Evolutionary conservation across 2,329 filamentous ascomycete genomes (phyloP).

Genomic region (Colletotrichum caudatum): DNA sequence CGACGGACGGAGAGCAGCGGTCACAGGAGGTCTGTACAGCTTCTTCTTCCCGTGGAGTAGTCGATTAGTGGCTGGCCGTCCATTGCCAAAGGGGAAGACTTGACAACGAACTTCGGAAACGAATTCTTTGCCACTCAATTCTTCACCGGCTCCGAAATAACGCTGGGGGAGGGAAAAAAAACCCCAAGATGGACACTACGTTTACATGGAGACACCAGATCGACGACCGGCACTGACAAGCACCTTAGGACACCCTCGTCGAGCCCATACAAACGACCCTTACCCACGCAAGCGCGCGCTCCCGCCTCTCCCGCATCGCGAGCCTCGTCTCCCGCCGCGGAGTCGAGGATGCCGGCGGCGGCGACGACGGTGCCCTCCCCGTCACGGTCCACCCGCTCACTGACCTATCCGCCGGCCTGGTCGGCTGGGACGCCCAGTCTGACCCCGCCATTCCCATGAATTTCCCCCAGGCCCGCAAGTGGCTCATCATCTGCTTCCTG

Average conservation of each 20-base stretch:
- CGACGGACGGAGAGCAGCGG: slow-evolving; percentile 37
- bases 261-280: slow-evolving; percentile 23
- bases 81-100: not conserved
- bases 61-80: not conserved
- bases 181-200: too few species aligned
- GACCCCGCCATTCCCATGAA: slow-evolving; percentile 71
- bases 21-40: slow-evolving; percentile 26
- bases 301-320: slow-evolving; percentile 45
- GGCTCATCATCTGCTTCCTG: slow-evolving; percentile 67
- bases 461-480: slow-evolving; percentile 67
- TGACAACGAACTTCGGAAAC: not conserved
- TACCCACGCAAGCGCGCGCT: slow-evolving; percentile 44
- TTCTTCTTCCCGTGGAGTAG: not conserved
- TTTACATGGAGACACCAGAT: not conserved
- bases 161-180: not conserved
- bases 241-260: slow-evolving; percentile 14
- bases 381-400: slow-evolving; percentile 58
- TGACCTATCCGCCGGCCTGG: slow-evolving; percentile 64
- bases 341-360: slow-evolving; percentile 32
- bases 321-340: slow-evolving; percentile 44
- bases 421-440: slow-evolving; percentile 70
- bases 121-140: too few species aligned
- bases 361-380: slow-evolving; percentile 49
- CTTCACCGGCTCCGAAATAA: not conserved
- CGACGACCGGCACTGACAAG: not conserved